Evolutionary conservation across 169 alveolate species (phyloP).

Genomic region (Cryptosporidium meleagridis): DNA sequence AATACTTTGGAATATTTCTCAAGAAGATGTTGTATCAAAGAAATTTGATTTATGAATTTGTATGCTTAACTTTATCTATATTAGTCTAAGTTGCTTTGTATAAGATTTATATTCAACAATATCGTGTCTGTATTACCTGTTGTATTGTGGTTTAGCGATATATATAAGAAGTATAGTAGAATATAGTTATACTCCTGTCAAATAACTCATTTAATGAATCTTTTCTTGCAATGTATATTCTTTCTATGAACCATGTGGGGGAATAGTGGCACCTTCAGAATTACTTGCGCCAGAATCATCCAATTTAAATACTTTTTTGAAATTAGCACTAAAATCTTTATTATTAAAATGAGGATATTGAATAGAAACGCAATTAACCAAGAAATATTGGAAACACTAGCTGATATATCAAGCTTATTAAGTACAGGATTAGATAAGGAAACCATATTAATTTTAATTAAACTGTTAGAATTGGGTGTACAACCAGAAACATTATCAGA

Average conservation of each 20-base stretch:
- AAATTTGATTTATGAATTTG: constrained; percentile 2
- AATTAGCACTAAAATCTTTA: neutral
- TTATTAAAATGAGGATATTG: neutral
- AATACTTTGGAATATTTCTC: constrained; percentile 58
- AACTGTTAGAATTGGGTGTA: constrained; percentile 40
- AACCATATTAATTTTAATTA: constrained; percentile 21
- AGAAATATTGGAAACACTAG: constrained; percentile 40
- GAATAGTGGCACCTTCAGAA: neutral
- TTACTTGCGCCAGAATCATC: neutral
- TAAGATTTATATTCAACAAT: no score
- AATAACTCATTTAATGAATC: no score
- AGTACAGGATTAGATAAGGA: constrained; percentile 61
- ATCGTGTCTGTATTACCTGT: no score
- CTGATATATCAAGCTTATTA: constrained; percentile 17
- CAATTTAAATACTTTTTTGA: neutral
- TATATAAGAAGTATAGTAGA: neutral
- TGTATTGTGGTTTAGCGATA: neutral
- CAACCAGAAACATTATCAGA: constrained; percentile 66
- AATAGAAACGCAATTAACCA: neutral
- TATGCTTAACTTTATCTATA: no score
- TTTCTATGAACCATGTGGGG: neutral
- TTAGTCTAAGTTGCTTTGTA: neutral
- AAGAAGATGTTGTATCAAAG: constrained; percentile 25
- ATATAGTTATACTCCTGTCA: neutral
- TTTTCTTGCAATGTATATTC: no score